Base-by-base conservation (phyloP, 2,329 filamentous ascomycete genomes). In the Exophiala dermatitidis region DNA sequence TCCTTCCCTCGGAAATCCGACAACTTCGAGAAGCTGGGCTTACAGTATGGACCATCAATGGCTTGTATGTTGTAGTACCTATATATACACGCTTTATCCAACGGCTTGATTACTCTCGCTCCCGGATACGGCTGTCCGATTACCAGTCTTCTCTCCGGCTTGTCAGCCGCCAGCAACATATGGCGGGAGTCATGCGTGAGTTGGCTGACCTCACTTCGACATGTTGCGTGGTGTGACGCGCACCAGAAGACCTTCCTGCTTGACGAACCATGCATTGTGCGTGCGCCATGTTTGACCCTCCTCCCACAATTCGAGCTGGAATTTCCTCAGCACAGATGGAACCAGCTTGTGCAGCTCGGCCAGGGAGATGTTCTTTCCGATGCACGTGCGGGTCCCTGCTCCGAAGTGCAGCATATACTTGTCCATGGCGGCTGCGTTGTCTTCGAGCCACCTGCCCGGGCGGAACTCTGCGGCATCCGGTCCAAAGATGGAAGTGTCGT, bases 391-490 rank as follows among this genome's bases (percentile, higher is more conserved):
- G 10, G 57, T 57, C 26, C 57, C 57, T 5, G 55, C 55, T 3
- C 54, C 57, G 30, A 59, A 59, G 12, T 59, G 54, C n/a, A 59
- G 37, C 57, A 59, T 52, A 26, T 50, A 50, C 28, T 50, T 54
- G 41, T 64, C 61, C 53, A 60, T 54, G n/a, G 34, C 41, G 12
- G 45, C 58, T 3, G 48, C 32, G 3, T 59, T 52, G n/a, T 43
- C 60, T 12, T 46, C 46, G 1, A 65, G 32, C 64, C 64, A 66
- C 7, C 64, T 46, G 5, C 57, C 57, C 0, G 64, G 64, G 6
- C 55, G 49, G 40, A 48, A 66, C 1, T 12, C 26, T 8, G 62
- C 54, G 1, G 56, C 60, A 44, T 66, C 62, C 6, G 44, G 42
- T 1, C 63, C 64, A 38, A 64, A 65, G 31, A 59, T 56, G 9